These are phyloP conservation scores for Agastache rugosa DNA, from an alignment of 257 asterid genomes.

Conservation along the genomic window DNA sequence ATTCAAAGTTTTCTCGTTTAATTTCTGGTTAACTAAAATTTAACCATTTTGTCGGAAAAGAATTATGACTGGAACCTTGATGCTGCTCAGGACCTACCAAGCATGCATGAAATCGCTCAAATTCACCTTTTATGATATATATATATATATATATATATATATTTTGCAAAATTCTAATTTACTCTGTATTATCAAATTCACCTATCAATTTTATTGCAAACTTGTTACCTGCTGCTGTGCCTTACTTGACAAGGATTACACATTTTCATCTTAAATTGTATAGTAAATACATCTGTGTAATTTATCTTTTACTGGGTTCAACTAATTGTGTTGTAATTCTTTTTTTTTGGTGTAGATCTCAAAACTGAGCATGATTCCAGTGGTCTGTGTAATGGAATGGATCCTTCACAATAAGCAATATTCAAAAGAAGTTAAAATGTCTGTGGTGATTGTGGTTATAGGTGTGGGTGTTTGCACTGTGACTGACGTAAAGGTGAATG, in stretches of 20 bases:
- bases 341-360: constrained; percentile 68
- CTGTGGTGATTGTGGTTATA: constrained; percentile 90
- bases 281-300: not conserved
- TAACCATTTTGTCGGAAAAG: not conserved
- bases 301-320: constrained; percentile 27
- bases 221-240: not conserved
- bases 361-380: constrained; percentile 98
- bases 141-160: no score
- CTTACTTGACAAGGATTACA: constrained; percentile 9
- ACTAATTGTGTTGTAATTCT: constrained; percentile 32
- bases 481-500: constrained; percentile 91
- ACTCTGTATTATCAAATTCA: not conserved
- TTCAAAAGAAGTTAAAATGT: constrained; percentile 76
- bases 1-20: not conserved
- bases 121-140: not conserved
- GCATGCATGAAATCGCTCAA: not conserved
- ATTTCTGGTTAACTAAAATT: constrained; percentile 16
- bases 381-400: constrained; percentile 97
- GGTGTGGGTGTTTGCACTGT: constrained; percentile 99
- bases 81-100: constrained; percentile 4
- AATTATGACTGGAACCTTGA: constrained; percentile 4
- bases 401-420: constrained; percentile 82
- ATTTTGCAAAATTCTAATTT: no score
- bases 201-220: not conserved
- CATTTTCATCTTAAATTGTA: not conserved